Percentiles rank a stretch among this genome's conserved stretches.
Evolutionary conservation across 352 stramenopile species (phyloP).

Genomic region (Globisporangium uncinulatum): DNA sequence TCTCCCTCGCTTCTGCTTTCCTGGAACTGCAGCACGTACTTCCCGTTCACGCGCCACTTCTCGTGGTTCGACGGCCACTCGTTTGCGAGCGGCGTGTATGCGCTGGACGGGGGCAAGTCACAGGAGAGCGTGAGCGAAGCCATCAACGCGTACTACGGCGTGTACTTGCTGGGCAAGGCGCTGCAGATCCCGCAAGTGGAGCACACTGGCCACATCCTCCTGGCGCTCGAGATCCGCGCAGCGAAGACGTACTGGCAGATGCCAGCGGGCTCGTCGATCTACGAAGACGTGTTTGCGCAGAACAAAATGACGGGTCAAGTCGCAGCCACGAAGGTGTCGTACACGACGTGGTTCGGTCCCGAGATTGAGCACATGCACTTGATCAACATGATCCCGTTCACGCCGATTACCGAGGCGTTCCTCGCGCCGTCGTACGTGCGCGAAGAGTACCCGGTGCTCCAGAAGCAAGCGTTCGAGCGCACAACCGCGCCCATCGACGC

Average conservation of each 20-base stretch:
- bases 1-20: slow-evolving; percentile 5
- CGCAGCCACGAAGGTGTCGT: slow-evolving; percentile 71
- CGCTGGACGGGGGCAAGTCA: slow-evolving; percentile 92
- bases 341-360: slow-evolving; percentile 85
- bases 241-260: slow-evolving; percentile 97
- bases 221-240: slow-evolving; percentile 92
- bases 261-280: slow-evolving; percentile 44
- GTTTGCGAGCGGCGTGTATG: slow-evolving; percentile 94
- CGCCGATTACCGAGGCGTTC: slow-evolving; percentile 76
- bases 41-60: slow-evolving; percentile 91
- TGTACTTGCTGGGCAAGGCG: slow-evolving; percentile 89
- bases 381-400: slow-evolving; percentile 92
- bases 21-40: slow-evolving; percentile 56
- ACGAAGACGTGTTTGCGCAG: slow-evolving; percentile 60
- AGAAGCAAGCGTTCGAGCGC: slow-evolving; percentile 65
- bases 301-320: slow-evolving; percentile 87
- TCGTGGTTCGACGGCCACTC: slow-evolving; percentile 97
- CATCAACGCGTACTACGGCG: slow-evolving; percentile 96
- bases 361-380: slow-evolving; percentile 84
- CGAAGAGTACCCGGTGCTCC: slow-evolving; percentile 77
- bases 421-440: slow-evolving; percentile 57
- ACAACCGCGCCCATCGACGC: slow-evolving; percentile 55
- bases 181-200: slow-evolving; percentile 62
- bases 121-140: slow-evolving; percentile 97
- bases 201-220: slow-evolving; percentile 88